phyloP scores from a whole-genome alignment of 2,329 filamentous ascomycete genomes.

The Corynespora cassiicola region DNA sequence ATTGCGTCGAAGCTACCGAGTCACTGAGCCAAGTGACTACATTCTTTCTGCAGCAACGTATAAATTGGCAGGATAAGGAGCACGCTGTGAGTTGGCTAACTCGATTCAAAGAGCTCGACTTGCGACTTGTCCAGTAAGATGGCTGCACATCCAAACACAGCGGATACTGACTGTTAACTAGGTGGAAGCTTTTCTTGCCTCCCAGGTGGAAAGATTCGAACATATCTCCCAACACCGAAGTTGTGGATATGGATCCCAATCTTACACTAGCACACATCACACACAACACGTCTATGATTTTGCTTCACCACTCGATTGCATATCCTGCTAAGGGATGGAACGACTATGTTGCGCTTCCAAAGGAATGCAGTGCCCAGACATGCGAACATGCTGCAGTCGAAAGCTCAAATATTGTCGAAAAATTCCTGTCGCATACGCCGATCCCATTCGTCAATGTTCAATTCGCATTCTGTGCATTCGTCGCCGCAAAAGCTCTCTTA shows the following conservation, averaged over 20 bases:
- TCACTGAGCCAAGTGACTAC: slow-evolving; percentile 42
- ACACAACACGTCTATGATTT: slow-evolving; percentile 44
- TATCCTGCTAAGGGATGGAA: slow-evolving; percentile 39
- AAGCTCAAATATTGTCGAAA: slow-evolving; percentile 41
- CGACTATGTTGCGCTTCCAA: slow-evolving; percentile 36
- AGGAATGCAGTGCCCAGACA: slow-evolving; percentile 40
- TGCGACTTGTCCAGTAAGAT: slow-evolving; percentile 34
- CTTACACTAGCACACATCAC: slow-evolving; percentile 42
- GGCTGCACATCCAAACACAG: not conserved
- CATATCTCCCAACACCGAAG: slow-evolving; percentile 32
- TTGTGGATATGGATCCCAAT: slow-evolving; percentile 43
- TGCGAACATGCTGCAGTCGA: slow-evolving; percentile 40
- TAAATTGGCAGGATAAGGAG: slow-evolving; percentile 43
- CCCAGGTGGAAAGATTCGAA: slow-evolving; percentile 42
- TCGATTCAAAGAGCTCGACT: slow-evolving; percentile 41
- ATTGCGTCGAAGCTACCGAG: slow-evolving; percentile 42
- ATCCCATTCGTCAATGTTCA: slow-evolving; percentile 43
- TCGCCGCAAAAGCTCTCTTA: slow-evolving; percentile 39
- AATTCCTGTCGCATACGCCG: slow-evolving; percentile 33
- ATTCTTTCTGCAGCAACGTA: slow-evolving; percentile 40
- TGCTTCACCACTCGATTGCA: slow-evolving; percentile 40
- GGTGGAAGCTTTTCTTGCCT: slow-evolving; percentile 42
- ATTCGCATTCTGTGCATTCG: slow-evolving; percentile 40
- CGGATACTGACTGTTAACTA: not conserved
- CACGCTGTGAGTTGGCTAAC: slow-evolving; percentile 42